Conservation (phyloP, 2,329 filamentous ascomycete species). For the Stemphylium lycopersici region DNA sequence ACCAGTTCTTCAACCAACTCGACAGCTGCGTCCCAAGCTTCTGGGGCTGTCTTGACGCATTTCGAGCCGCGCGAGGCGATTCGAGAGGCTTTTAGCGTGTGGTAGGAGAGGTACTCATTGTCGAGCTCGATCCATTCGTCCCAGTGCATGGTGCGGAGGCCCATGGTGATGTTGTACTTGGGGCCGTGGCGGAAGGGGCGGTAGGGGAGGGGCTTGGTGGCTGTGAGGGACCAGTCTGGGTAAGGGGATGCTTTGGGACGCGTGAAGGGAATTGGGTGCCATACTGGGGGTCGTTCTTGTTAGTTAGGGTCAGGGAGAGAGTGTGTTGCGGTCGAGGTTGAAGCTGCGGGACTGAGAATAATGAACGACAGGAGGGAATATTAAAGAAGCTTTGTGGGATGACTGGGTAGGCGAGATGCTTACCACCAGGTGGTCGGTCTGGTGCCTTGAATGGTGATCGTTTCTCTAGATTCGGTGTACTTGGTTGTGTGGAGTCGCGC, state of each 20-base stretch:
- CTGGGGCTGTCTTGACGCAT: conserved; percentile 71
- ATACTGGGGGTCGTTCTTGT: background rate
- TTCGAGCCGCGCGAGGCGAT: conserved; percentile 70
- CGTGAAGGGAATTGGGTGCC: conserved; percentile 54
- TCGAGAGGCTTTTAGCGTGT: conserved; percentile 71
- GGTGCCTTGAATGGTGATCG: conserved; percentile 44
- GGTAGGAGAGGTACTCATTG: conserved; percentile 75
- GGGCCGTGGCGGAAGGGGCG: conserved; percentile 79
- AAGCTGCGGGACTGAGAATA: background rate
- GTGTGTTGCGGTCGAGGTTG: background rate
- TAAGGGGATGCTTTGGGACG: conserved; percentile 67
- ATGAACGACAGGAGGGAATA: too few relatives aligned
- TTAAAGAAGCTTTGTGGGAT: too few relatives aligned
- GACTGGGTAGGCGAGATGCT: background rate
- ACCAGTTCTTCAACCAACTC: conserved; percentile 77
- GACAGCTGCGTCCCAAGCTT: conserved; percentile 73
- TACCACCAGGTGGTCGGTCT: conserved; percentile 57
- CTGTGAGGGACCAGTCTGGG: conserved; percentile 69
- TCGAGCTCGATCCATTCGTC: conserved; percentile 87
- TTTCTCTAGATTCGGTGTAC: conserved; percentile 57
- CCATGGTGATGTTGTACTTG: conserved; percentile 79
- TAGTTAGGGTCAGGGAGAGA: background rate
- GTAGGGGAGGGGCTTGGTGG: conserved; percentile 77
- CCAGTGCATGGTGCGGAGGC: conserved; percentile 71
- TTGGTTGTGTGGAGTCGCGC: conserved; percentile 17